Evolutionary conservation across 768 basidiomycete species (phyloP).

Genomic region (Chalciporus sphaerocephalus): DNA sequence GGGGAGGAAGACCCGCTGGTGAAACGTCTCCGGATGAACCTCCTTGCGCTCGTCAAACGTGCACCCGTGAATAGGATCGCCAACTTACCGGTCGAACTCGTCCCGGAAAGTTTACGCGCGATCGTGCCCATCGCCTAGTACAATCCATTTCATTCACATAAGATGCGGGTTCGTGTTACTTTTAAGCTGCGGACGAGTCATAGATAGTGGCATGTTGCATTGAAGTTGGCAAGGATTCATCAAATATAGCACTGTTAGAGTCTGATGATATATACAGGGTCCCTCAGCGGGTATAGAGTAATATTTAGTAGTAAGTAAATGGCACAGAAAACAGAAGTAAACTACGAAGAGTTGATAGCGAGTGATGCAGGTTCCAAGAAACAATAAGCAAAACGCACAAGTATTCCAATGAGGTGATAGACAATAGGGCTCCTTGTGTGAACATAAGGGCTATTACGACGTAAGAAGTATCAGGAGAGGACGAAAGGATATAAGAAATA

Average conservation of each 20-base stretch:
- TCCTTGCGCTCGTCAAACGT: slow-evolving; percentile 73
- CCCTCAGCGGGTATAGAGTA: slow-evolving; percentile 13
- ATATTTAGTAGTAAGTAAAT: slow-evolving; percentile 11
- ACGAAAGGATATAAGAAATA: neutral
- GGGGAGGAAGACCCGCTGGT: slow-evolving; percentile 48
- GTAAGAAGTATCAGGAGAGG: neutral
- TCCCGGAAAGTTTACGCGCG: slow-evolving; percentile 60
- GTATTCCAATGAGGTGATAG: neutral
- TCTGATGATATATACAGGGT: slow-evolving; percentile 1
- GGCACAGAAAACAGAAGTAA: slow-evolving; percentile 8
- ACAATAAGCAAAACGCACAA: neutral
- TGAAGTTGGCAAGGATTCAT: neutral
- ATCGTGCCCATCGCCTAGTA: slow-evolving; percentile 51
- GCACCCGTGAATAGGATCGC: slow-evolving; percentile 73
- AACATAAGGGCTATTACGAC: neutral
- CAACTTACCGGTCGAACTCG: slow-evolving; percentile 56
- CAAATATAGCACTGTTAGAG: slow-evolving; percentile 1
- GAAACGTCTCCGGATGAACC: slow-evolving; percentile 62
- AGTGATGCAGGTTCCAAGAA: slow-evolving; percentile 4
- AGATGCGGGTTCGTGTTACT: neutral
- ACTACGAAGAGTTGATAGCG: neutral
- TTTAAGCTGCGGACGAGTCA: no score
- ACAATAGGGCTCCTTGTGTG: neutral
- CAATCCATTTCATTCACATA: neutral
- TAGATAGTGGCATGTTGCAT: neutral